Conservation (phyloP, 495 filamentous ascomycete species). For the Penicillium goetzii region DNA sequence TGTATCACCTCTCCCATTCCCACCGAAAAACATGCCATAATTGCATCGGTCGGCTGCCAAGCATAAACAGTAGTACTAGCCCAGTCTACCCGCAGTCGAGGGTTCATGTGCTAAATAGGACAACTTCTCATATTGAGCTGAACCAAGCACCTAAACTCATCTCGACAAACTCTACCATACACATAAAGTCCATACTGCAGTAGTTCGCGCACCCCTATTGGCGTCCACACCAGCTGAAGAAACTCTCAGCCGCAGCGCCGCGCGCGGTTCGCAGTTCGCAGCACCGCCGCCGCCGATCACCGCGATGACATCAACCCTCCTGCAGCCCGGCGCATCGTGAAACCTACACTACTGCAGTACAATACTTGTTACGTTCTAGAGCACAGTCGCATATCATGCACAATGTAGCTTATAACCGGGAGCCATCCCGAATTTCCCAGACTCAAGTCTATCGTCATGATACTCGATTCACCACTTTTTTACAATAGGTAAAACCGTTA, state of each 20-base stretch:
- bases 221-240: conserved; percentile 3
- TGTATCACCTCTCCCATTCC: too few relatives aligned
- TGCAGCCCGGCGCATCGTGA: not conserved
- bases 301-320: conserved; percentile 4
- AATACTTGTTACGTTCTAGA: too few relatives aligned
- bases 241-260: conserved; percentile 8
- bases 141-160: not conserved
- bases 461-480: too few relatives aligned
- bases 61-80: not conserved
- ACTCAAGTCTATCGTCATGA: not conserved
- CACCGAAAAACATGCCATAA: too few relatives aligned
- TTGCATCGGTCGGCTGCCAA: not conserved
- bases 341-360: not conserved
- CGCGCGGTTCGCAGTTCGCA: conserved; percentile 3
- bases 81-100: not conserved
- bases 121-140: not conserved
- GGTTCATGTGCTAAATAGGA: too few relatives aligned
- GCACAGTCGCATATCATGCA: too few relatives aligned
- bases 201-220: not conserved
- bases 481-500: too few relatives aligned
- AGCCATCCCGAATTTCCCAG: not conserved
- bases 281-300: conserved; percentile 8
- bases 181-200: not conserved
- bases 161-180: not conserved
- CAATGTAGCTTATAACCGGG: too few relatives aligned